Base-by-base conservation (phyloP, 495 filamentous ascomycete genomes). In the Aspergillus wentii region DNA sequence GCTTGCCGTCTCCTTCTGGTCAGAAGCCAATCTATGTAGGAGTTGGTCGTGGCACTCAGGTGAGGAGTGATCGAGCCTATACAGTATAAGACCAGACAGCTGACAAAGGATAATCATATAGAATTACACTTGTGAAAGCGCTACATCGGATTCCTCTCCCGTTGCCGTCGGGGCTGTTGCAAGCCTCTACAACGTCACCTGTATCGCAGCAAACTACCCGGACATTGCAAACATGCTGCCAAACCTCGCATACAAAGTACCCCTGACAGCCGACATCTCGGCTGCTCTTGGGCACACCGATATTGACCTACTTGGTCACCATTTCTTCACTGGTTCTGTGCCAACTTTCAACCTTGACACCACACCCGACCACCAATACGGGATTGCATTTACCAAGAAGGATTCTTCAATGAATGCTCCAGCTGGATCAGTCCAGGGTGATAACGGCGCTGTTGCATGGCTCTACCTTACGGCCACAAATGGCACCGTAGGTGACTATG, bases 151-250 rank as follows among this genome's bases (percentile, higher is more conserved):
- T 1, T 73, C 79, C 0, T 55, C 62, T 0, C 91, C 91, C n/a
- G 56, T 54, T 4, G 60, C 79, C 13, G 56, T 72, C 27, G 92
- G 92, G 42, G 92, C 92, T 37, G 58, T 87, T 13, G 92, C 92
- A 31, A 80, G 72, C 17, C 87, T 98, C 44, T 96, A 82, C 80
- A 85, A 98, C 63, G 82, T 76, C 29, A 83, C 83, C 33, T 98
- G 91, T 69, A 53, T 87, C 17, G 84, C 85, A 6, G 70, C 79
- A 21, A 68, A 75, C 42, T 73, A 72, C 44, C 80, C 84, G 2
- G 74, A 78, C 34, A 62, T 91, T 7, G 62, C 89, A 35, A 39
- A 67, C 37, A 47, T 68, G 7, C 64, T 85, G 29, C 56, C 64
- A 14, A 52, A 51, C 41, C 44, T 65, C 18, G 56, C 54, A 11